Percentiles rank a stretch among this genome's conserved stretches.
These are phyloP conservation scores for Coniochaeta sp. DNA, from an alignment of 2,329 filamentous ascomycete genomes.

Conservation along the genomic window DNA sequence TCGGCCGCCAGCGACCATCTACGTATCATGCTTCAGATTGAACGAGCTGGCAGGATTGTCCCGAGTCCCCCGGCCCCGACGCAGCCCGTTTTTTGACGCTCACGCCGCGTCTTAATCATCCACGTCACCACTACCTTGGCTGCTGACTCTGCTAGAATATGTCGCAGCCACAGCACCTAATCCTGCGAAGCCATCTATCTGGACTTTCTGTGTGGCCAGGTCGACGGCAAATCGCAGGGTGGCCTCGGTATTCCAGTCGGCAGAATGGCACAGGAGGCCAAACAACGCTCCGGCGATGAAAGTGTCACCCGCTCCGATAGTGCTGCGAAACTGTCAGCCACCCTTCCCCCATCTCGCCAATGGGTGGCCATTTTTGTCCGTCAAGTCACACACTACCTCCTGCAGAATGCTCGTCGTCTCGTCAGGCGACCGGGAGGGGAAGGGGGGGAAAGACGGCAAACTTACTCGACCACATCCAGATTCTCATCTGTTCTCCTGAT, in stretches of 20 bases:
- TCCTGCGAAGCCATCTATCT: constrained; percentile 56
- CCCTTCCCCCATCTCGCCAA: not conserved
- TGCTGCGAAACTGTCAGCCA: constrained; percentile 34
- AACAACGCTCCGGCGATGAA: constrained; percentile 68
- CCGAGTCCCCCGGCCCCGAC: not conserved
- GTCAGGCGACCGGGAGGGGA: not conserved
- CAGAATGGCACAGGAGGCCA: constrained; percentile 41
- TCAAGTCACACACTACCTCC: not conserved
- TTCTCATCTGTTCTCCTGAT: constrained; percentile 28
- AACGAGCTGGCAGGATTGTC: not conserved
- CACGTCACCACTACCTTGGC: not conserved
- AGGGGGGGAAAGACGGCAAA: constrained; percentile 20
- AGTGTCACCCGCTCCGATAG: constrained; percentile 68
- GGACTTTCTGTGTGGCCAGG: constrained; percentile 61
- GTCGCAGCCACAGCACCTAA: constrained; percentile 23
- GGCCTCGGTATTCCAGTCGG: constrained; percentile 34
- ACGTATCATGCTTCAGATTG: not conserved
- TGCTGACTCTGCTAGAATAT: not conserved
- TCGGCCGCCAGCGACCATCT: not conserved
- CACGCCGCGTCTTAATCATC: not conserved
- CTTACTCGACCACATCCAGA: constrained; percentile 51
- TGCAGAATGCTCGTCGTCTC: not conserved
- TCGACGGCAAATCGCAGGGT: constrained; percentile 56
- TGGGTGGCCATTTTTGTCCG: not conserved
- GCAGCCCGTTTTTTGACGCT: not conserved